Conservation (phyloP, 1,284 basidiomycete species). For the Pseudozyma hubeiensis region DNA sequence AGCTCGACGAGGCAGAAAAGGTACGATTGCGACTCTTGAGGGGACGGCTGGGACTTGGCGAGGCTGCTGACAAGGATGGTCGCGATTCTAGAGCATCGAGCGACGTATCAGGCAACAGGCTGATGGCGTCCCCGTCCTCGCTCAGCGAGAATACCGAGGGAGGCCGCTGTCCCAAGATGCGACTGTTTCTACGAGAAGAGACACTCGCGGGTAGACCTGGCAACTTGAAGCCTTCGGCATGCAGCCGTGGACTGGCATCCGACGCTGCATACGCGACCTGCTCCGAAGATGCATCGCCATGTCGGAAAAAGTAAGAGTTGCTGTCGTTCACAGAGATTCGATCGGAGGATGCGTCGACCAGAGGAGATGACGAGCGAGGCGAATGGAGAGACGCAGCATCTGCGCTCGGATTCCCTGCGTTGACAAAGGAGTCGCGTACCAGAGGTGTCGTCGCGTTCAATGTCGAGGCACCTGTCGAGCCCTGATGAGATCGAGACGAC, state of each 20-base stretch:
- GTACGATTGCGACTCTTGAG: conserved; percentile 18
- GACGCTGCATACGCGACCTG: conserved; percentile 12
- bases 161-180: conserved; percentile 28
- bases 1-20: conserved; percentile 23
- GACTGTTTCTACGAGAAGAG: conserved; percentile 33
- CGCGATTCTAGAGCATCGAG: conserved; percentile 15
- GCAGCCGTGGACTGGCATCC: conserved; percentile 18
- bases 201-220: conserved; percentile 35
- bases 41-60: conserved; percentile 17
- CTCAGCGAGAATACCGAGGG: conserved; percentile 33
- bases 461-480: conserved; percentile 14
- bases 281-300: conserved; percentile 20
- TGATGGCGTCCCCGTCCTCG: conserved; percentile 28
- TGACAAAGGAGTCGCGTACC: conserved; percentile 15
- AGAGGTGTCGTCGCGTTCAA: conserved; percentile 9
- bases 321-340: conserved; percentile 16
- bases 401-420: neutral
- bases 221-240: conserved; percentile 32
- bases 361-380: conserved; percentile 11
- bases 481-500: conserved; percentile 27
- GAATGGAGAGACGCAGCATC: conserved; percentile 15
- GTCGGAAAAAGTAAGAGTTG: conserved; percentile 22
- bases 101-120: conserved; percentile 23
- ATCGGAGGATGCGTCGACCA: conserved; percentile 5
- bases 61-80: conserved; percentile 11